Evolutionary conservation across 2,329 filamentous ascomycete genomes (phyloP).

Genomic region (Blastomyces parvus): DNA sequence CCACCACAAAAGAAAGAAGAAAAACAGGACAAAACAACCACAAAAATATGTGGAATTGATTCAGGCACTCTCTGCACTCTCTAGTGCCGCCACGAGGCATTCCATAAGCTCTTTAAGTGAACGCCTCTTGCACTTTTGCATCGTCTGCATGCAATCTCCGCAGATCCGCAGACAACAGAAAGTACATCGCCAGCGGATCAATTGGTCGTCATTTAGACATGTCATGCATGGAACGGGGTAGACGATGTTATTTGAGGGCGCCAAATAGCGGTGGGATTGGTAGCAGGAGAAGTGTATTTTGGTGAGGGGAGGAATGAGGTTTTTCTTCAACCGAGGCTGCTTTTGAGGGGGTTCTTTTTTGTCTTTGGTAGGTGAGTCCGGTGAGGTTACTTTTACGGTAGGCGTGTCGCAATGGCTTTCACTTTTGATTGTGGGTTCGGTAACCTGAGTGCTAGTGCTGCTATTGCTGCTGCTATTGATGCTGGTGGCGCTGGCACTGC

Average conservation of each 20-base stretch:
- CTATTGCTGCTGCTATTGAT: constrained; percentile 1
- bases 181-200: constrained; percentile 32
- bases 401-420: neutral
- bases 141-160: constrained; percentile 24
- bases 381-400: neutral
- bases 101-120: constrained; percentile 29
- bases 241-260: constrained; percentile 29
- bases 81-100: neutral
- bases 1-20: too few species aligned
- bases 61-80: constrained; percentile 1
- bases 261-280: constrained; percentile 32
- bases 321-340: constrained; percentile 3
- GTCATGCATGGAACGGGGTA: constrained; percentile 37
- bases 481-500: neutral
- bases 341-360: neutral
- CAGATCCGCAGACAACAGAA: constrained; percentile 37
- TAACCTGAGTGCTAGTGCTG: constrained; percentile 1
- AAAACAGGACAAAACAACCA: neutral
- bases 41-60: neutral
- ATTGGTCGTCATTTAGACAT: constrained; percentile 31
- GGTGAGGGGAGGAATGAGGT: constrained; percentile 26
- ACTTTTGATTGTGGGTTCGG: neutral
- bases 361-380: neutral
- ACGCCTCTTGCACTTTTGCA: constrained; percentile 27
- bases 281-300: constrained; percentile 32